Base-by-base conservation (phyloP, 768 basidiomycete genomes). In the Pholiota conissans region DNA sequence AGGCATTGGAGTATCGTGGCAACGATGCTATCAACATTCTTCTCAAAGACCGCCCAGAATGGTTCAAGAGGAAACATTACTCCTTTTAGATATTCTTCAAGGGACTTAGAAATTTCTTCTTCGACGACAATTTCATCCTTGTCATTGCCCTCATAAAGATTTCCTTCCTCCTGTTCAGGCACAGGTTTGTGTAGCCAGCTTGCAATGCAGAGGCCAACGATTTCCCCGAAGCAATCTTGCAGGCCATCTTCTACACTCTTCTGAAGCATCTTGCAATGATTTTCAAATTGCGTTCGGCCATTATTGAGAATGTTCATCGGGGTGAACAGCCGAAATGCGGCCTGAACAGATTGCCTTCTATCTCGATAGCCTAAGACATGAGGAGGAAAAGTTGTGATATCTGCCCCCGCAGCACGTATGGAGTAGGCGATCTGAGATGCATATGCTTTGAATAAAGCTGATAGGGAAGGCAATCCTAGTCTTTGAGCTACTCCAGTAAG, bases 391-490 rank as follows among this genome's bases (percentile, higher is more conserved):
- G 79, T 74, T 56, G 88, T 75, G 40, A 88, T 73, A 59, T 90
- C 85, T 13, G 75, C 68, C 10, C 71, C 69, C 4, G 73, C 73
- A 35, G 76, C 67, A 34, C 81, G 77, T 47, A 95, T 81, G 8
- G 91, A 87, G 61, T 76, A 81, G 0, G 90, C 86, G 50, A 94
- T 76, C 62, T 91, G 91, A 7, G 84, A 82, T 1, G 89, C 87
- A 68, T 96, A 94, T 8, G 85, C 79, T 60, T 86, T 80, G 63
- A 93, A 97, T 3, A 98, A 80, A 5, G 79, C 75, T 6, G 85
- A 79, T 14, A 88, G 74, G 3, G 74, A 73, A 7, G 69, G 62
- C 39, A 98, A 69, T 13, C 92, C 93, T 47, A 98, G 76, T 7
- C 88, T 78, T 49, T 75, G 68, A 0, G 91, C 82, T 20, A 90